Evolutionary conservation across 805 yeast species (phyloP), one percentile per base, ranked within the genome.

Genomic region (Saturnispora diversa): DNA sequence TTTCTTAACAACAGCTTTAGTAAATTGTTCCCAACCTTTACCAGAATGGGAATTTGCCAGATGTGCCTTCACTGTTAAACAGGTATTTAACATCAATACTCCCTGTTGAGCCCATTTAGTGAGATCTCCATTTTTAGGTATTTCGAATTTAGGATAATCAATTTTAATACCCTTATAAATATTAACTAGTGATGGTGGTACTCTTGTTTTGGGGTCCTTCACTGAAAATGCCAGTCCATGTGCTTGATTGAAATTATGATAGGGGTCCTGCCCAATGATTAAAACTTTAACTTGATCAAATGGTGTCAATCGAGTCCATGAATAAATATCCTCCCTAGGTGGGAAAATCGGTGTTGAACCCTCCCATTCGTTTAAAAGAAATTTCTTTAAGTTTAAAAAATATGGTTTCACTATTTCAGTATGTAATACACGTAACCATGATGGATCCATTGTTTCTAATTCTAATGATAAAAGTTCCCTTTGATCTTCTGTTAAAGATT

Each of bases 171-270:
- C 79, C 54, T 86, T 90, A 66, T 80, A 92, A 42, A 92, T 92
- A 56, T 92, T 92, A 36, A 74, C 68, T 43, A 92, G 65, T 2
- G 96, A 86, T 1, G 94, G 92, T 0, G 98, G 97, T 2, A 92
- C 82, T 2, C 77, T 75, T 1, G 86, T 79, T 1, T 73, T 67
- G 1, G 95, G 94, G 24, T 83, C 81, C 42, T 76, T 70, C 1
- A 92, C 97, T 16, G 94, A 83, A 51, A 92, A 92, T 3, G 98
- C 97, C 22, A 92, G 64, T 0, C 98, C 98, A 55, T 92, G 98
- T 0, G 98, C 98, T 59, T 92, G 98, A 56, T 84, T 83, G 51
- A 62, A 61, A 58, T 87, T 86, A 60, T 92, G 98, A 58, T 92
- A 92, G 1, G 98, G 98, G 58, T 92, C 98, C 59, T 92, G 98